These are phyloP conservation scores for Blastobotrys raffinosifermentans DNA, from an alignment of 1,139 yeast genomes.

Conservation along the genomic window DNA sequence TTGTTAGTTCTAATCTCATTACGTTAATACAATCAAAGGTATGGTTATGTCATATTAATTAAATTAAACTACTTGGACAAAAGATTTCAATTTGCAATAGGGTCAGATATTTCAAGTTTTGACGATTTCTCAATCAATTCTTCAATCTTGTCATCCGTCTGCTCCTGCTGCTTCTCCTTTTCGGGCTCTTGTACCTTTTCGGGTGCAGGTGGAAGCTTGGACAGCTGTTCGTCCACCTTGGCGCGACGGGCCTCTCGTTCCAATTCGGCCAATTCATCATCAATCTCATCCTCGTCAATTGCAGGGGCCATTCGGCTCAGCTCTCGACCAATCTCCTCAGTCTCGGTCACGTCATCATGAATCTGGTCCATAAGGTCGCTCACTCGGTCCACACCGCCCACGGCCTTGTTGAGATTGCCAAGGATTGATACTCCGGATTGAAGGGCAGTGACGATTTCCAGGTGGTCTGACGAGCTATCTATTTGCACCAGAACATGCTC, in stretches of 20 bases:
- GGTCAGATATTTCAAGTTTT: constrained; percentile 4
- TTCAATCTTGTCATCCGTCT: constrained; percentile 2
- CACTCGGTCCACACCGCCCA: constrained; percentile 34
- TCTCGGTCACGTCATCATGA: constrained; percentile 29
- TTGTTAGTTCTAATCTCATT: too few relatives aligned
- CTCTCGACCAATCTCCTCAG: constrained; percentile 31
- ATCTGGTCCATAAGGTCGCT: constrained; percentile 33
- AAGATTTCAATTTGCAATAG: background rate
- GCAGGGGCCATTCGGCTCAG: constrained; percentile 22
- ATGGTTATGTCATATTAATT: background rate
- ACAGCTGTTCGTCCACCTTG: constrained; percentile 5
- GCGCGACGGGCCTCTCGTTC: constrained; percentile 11
- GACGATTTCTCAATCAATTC: constrained; percentile 5
- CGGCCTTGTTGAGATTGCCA: constrained; percentile 27
- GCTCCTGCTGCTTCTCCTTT: background rate
- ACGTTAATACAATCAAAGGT: background rate
- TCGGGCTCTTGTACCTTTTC: background rate
- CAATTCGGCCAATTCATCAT: constrained; percentile 26
- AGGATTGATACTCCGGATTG: constrained; percentile 29
- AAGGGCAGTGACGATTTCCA: constrained; percentile 28
- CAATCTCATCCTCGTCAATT: constrained; percentile 25
- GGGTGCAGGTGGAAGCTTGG: constrained; percentile 6
- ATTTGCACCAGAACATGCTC: constrained; percentile 29
- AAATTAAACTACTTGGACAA: background rate
- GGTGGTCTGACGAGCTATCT: constrained; percentile 25